A percentile compares a stretch with the other conserved stretches of the same genome.
These are phyloP conservation scores for Blastobotrys raffinosifermentans DNA, from an alignment of 1,139 yeast species.

Conservation along the genomic window DNA sequence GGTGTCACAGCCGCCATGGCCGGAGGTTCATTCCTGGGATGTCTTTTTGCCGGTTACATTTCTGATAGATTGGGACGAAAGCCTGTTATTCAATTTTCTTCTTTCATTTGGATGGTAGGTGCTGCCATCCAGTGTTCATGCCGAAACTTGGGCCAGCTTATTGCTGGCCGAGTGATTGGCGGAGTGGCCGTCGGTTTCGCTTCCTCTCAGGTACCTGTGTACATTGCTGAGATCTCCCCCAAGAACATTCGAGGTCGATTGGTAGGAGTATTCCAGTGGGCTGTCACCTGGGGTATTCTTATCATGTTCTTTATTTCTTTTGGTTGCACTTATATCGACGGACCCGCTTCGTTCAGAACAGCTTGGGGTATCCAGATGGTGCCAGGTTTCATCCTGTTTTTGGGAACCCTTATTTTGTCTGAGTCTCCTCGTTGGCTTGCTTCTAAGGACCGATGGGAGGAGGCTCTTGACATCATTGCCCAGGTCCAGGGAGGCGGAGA, in stretches of 20 bases:
- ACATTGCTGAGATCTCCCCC: conserved; percentile 67
- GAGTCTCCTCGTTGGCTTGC: conserved; percentile 77
- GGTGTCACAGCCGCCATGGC: conserved; percentile 95
- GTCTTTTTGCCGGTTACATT: conserved; percentile 31
- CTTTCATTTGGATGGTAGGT: conserved; percentile 71
- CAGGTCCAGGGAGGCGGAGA: conserved; percentile 50
- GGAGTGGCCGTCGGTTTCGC: conserved; percentile 70
- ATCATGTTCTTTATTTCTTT: conserved; percentile 54
- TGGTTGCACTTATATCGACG: conserved; percentile 49
- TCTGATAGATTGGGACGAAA: conserved; percentile 79
- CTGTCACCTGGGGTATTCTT: conserved; percentile 62
- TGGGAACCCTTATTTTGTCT: conserved; percentile 49
- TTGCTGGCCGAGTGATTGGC: conserved; percentile 56
- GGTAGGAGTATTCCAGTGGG: conserved; percentile 63
- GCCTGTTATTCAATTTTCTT: conserved; percentile 68
- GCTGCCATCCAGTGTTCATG: conserved; percentile 78
- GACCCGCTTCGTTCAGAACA: conserved; percentile 52
- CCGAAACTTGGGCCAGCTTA: conserved; percentile 64
- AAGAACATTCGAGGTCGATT: conserved; percentile 58
- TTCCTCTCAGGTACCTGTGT: conserved; percentile 67
- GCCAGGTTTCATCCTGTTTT: conserved; percentile 51
- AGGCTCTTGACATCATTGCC: conserved; percentile 49
- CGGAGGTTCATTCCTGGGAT: conserved; percentile 66
- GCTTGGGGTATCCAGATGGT: conserved; percentile 66
- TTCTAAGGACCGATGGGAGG: conserved; percentile 59